Base-by-base conservation (phyloP, 345 rosid species). In the Moricandia arvensis region DNA sequence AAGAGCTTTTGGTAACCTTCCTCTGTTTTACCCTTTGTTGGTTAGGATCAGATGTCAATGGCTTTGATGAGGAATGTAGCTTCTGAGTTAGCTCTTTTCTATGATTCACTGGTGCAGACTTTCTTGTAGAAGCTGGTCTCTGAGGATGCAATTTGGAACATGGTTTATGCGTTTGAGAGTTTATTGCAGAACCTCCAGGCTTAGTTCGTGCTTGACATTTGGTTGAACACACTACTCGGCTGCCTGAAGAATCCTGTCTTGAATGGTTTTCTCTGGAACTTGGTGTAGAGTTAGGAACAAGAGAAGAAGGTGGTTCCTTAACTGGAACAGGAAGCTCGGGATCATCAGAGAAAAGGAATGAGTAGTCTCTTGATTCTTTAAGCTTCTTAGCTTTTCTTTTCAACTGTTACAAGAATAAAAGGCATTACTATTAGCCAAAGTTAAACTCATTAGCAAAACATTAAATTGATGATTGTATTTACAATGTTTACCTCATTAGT, bases 351-450 rank as follows among this genome's bases (percentile, higher is more conserved):
- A 83, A 68, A 26, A 91, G 86, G 72, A 91, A 93, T 12, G 98
- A 91, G 82, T 93, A 93, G 73, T 93, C 98, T 78, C 97, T 87
- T 8, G 87, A 81, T 53, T 80, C 84, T 79, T 87, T 91, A 45
- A 88, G 83, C 62, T 82, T 84, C 68, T 93, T 86, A 71, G 75
- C 94, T 80, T 87, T 87, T 35, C n/a, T 78, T 76, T 82, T 79
- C 64, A 81, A 8, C 24, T 60, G 27, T 21, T 49, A 29, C 37
- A 66, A 64, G 15, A 26, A 33, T 13, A 27, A 59, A 33, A 30
- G 64, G 24, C 64, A 15, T 15, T 45, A 13, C 5, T 45, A 60
- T 60, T 33, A 60, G n/a, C 26, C 43, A 59, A 12, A 38, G n/a
- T 26, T 37, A 5, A 29, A 2, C 9, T 29, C 15, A 66, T 8